Base-by-base conservation (phyloP, 345 rosid genomes). In the Reutealis trisperma region DNA sequence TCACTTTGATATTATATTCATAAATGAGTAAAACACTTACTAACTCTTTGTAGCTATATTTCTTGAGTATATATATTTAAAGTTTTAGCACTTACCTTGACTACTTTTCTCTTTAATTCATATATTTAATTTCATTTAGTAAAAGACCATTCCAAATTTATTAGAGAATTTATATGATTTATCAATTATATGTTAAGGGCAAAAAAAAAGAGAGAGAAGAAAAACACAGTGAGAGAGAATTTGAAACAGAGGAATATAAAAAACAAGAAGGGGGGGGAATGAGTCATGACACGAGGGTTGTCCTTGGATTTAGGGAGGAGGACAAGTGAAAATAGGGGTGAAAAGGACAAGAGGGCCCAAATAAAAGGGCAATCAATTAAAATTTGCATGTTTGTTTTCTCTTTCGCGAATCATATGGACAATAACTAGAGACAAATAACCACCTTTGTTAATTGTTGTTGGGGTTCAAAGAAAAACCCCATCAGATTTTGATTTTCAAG, bases 211-310 rank as follows among this genome's bases (percentile, higher is more conserved):
- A n/a, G n/a, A n/a, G n/a, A n/a, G n/a, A 47, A 47, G 9, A 45
- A 47, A 47, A 12, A 49, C 13, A 13, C 16, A 49, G 16, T 11
- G 16, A 49, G 10, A 11, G n/a, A 57, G 62, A 58, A n/a, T 21
- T 19, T 58, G n/a, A 58, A 7, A 44, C 27, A 64, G n/a, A 1
- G 2, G 8, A 12, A 47, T 12, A 49, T 11, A 18, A 12, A 16
- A 51, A 16, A 51, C 21, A 8, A 24, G 15, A 37, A 37, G 5
- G 41, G 6, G 5, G 41, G 0, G 41, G 41, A 5, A 37, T 37
- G 41, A 34, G 41, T 6, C 67, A 63, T 5, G n/a, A 34, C 69
- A 65, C 69, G 69, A 34, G 69, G 51, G 51, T 8, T 65, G 69
- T 65, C 49, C 51, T 65, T 65, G 69, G 47, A 34, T 65, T 37